These are phyloP conservation scores for Laguncularia racemosa DNA, from an alignment of 345 rosid genomes.

Conservation along the genomic window DNA sequence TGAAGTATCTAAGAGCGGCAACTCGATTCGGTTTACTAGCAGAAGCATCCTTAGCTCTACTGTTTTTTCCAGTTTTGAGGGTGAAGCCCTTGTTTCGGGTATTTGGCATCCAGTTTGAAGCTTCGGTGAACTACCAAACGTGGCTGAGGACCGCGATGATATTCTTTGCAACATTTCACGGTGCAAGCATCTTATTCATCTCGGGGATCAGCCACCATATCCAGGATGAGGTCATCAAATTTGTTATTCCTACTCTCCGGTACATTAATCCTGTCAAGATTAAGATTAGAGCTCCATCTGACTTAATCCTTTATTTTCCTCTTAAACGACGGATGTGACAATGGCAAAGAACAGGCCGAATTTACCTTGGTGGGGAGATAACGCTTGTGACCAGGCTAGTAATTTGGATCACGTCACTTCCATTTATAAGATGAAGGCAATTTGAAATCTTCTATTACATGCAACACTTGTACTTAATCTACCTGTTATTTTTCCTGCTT, in stretches of 20 bases:
- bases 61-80: conserved; percentile 69
- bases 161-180: conserved; percentile 64
- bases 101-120: conserved; percentile 72
- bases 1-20: conserved; percentile 68
- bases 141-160: conserved; percentile 79
- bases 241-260: not conserved
- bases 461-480: conserved; percentile 65
- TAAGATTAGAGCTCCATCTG: not conserved
- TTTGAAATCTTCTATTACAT: conserved; percentile 74
- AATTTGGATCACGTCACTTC: conserved; percentile 81
- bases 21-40: conserved; percentile 82
- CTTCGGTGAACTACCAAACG: conserved; percentile 64
- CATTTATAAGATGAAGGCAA: conserved; percentile 61
- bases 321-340: conserved; percentile 34
- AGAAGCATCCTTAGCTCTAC: conserved; percentile 71
- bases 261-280: not conserved
- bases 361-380: conserved; percentile 68
- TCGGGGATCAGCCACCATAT: conserved; percentile 69
- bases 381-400: conserved; percentile 51
- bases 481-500: conserved; percentile 64
- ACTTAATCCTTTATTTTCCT: not conserved
- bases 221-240: conserved; percentile 50
- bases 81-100: conserved; percentile 48
- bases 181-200: conserved; percentile 60
- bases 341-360: conserved; percentile 81